Percentiles rank a stretch among this genome's conserved stretches.
These are phyloP conservation scores for Cardamine occulta DNA, from an alignment of 345 rosid genomes.

Conservation along the genomic window DNA sequence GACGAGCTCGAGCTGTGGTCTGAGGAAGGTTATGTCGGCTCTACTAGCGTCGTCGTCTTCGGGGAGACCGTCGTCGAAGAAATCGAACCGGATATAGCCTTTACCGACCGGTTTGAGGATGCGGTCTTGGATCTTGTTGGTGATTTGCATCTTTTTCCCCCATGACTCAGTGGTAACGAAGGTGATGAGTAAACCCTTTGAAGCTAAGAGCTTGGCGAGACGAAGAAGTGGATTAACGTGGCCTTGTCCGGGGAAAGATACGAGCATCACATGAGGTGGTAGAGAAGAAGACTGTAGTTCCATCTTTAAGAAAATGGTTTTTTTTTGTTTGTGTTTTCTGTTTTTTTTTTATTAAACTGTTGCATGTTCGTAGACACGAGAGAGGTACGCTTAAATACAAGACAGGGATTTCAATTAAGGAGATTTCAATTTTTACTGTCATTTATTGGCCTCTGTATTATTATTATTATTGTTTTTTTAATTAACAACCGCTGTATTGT, in stretches of 20 bases:
- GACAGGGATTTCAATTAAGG: not conserved
- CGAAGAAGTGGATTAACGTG: constrained; percentile 82
- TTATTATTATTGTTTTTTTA: too few species aligned
- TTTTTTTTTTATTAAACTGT: not conserved
- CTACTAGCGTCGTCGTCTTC: constrained; percentile 60
- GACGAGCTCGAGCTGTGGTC: constrained; percentile 56
- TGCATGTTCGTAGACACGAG: not conserved
- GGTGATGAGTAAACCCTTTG: constrained; percentile 79
- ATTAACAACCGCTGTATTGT: too few species aligned
- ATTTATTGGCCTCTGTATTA: not conserved
- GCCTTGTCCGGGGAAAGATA: constrained; percentile 87
- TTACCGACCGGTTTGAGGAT: constrained; percentile 60
- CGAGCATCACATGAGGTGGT: constrained; percentile 66
- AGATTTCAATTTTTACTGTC: constrained; percentile 1
- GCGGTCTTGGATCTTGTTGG: constrained; percentile 51
- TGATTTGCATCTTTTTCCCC: constrained; percentile 59
- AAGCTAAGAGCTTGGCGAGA: constrained; percentile 77
- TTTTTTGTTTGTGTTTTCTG: not conserved
- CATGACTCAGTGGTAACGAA: constrained; percentile 55
- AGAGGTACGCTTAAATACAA: constrained; percentile 10
- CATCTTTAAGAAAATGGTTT: constrained; percentile 32
- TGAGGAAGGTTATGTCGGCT: constrained; percentile 27
- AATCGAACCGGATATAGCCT: constrained; percentile 71
- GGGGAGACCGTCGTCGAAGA: constrained; percentile 65
- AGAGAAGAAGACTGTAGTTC: constrained; percentile 43